Conservation (phyloP, 768 basidiomycete species). For the Suillus fuscotomentosus region DNA sequence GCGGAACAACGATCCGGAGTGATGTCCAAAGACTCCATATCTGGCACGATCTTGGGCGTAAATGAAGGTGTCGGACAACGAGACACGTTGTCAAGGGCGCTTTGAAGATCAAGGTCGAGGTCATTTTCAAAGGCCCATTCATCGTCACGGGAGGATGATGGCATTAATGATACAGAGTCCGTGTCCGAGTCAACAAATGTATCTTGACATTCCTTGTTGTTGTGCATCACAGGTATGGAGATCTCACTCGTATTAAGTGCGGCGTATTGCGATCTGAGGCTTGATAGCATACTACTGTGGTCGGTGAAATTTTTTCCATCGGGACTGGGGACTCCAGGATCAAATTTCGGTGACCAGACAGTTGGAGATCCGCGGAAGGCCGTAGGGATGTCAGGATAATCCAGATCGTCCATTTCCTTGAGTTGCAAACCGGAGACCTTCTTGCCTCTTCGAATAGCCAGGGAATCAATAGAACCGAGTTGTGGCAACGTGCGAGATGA, state of each 20-base stretch:
- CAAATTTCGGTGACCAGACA: slow-evolving; percentile 30
- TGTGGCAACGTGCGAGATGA: slow-evolving; percentile 1
- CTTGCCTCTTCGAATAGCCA: slow-evolving; percentile 41
- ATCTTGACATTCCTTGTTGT: slow-evolving; percentile 16
- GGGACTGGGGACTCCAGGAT: slow-evolving; percentile 7
- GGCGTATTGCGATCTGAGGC: slow-evolving; percentile 33
- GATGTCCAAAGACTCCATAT: slow-evolving; percentile 8
- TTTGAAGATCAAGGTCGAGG: slow-evolving; percentile 18
- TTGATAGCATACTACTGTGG: slow-evolving; percentile 35
- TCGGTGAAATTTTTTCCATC: slow-evolving; percentile 21
- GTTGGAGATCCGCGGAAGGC: slow-evolving; percentile 40
- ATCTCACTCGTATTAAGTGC: slow-evolving; percentile 17
- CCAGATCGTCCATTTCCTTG: slow-evolving; percentile 18
- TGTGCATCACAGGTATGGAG: slow-evolving; percentile 11
- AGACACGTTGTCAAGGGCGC: slow-evolving; percentile 4
- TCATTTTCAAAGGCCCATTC: slow-evolving; percentile 38
- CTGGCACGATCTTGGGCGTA: background rate
- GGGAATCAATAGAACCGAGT: slow-evolving; percentile 18
- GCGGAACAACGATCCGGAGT: slow-evolving; percentile 16
- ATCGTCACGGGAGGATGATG: slow-evolving; percentile 21
- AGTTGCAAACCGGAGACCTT: slow-evolving; percentile 27
- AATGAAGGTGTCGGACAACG: background rate
- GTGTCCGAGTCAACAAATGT: background rate
- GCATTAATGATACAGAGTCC: slow-evolving; percentile 1
- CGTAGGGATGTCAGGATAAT: slow-evolving; percentile 43